A percentile compares a stretch with the other conserved stretches of the same genome.
These are phyloP conservation scores for Aspergillus sp. DNA, from an alignment of 2,329 filamentous ascomycete genomes.

Conservation along the genomic window DNA sequence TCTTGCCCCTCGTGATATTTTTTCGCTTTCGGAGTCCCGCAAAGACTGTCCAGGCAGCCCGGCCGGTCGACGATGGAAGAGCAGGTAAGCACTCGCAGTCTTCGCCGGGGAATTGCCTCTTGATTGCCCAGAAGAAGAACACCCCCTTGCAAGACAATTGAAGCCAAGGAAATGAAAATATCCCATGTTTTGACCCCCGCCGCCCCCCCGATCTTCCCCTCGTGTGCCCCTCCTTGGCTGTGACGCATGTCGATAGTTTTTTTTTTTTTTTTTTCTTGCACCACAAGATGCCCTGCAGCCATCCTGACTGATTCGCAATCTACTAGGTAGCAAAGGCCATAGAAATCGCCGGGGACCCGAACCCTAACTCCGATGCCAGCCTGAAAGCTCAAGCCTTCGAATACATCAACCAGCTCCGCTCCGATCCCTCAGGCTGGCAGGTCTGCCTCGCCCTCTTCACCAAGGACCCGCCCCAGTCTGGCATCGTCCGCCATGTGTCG, in stretches of 20 bases:
- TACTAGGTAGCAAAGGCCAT: slow-evolving; percentile 87
- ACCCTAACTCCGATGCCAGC: slow-evolving; percentile 71
- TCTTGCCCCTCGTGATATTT: slow-evolving; percentile 8
- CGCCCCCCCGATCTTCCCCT: slow-evolving; percentile 11
- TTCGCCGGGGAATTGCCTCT: background rate
- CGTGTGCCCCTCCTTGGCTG: slow-evolving; percentile 21
- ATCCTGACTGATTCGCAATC: slow-evolving; percentile 6
- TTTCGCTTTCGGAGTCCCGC: slow-evolving; percentile 14
- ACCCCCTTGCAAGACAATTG: background rate
- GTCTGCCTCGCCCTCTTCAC: slow-evolving; percentile 84
- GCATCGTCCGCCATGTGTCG: slow-evolving; percentile 83
- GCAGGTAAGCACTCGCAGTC: slow-evolving; percentile 35
- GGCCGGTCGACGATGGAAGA: slow-evolving; percentile 47
- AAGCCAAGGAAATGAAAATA: slow-evolving; percentile 13
- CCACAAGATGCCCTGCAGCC: background rate
- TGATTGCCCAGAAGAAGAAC: background rate
- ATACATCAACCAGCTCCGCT: slow-evolving; percentile 68
- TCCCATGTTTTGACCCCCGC: slow-evolving; percentile 15
- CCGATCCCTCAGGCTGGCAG: slow-evolving; percentile 85
- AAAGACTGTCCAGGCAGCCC: slow-evolving; percentile 31
- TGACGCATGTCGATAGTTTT: background rate
- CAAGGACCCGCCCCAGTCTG: slow-evolving; percentile 70
- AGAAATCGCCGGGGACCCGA: slow-evolving; percentile 87
- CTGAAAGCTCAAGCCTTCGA: slow-evolving; percentile 74
- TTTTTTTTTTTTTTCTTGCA: background rate